These are phyloP conservation scores for Talaromyces sp. DNA, from an alignment of 2,329 filamentous ascomycete genomes.

Conservation along the genomic window DNA sequence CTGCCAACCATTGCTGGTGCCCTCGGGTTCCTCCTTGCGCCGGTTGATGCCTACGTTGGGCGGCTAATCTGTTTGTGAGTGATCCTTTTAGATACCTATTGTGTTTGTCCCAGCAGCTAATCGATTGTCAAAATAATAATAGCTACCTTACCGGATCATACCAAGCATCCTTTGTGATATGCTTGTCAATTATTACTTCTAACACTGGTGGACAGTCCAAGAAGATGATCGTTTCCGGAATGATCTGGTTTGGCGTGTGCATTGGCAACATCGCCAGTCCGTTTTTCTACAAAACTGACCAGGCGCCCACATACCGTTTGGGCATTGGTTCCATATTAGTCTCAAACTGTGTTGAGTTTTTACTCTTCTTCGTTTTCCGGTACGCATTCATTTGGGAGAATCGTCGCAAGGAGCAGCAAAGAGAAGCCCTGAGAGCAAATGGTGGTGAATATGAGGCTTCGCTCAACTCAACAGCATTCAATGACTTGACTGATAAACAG, in stretches of 20 bases:
- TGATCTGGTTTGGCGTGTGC: conserved; percentile 23
- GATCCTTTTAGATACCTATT: background rate
- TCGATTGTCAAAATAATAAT: conserved; percentile 1
- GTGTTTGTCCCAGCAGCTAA: background rate
- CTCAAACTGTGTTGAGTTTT: conserved; percentile 16
- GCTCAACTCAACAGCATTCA: conserved; percentile 41
- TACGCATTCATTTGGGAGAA: conserved; percentile 17
- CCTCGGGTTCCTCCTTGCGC: conserved; percentile 16
- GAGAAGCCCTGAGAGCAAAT: background rate
- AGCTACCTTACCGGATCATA: conserved; percentile 24
- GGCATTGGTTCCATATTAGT: conserved; percentile 23
- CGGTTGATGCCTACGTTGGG: conserved; percentile 14
- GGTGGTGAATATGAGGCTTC: conserved; percentile 10
- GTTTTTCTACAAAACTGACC: conserved; percentile 23
- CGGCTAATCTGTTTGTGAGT: conserved; percentile 19
- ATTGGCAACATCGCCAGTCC: conserved; percentile 23
- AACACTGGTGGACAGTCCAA: conserved; percentile 28
- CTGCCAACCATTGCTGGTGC: conserved; percentile 19
- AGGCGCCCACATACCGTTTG: conserved; percentile 20
- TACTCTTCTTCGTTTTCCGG: conserved; percentile 13
- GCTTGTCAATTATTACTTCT: conserved; percentile 24
- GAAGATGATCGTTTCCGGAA: conserved; percentile 24
- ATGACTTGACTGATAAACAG: conserved; percentile 46
- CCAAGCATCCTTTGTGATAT: conserved; percentile 25
- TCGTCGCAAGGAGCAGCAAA: conserved; percentile 7